phyloP scores from a whole-genome alignment of 2,329 filamentous ascomycete species.

The Parastagonospora nodorum region DNA sequence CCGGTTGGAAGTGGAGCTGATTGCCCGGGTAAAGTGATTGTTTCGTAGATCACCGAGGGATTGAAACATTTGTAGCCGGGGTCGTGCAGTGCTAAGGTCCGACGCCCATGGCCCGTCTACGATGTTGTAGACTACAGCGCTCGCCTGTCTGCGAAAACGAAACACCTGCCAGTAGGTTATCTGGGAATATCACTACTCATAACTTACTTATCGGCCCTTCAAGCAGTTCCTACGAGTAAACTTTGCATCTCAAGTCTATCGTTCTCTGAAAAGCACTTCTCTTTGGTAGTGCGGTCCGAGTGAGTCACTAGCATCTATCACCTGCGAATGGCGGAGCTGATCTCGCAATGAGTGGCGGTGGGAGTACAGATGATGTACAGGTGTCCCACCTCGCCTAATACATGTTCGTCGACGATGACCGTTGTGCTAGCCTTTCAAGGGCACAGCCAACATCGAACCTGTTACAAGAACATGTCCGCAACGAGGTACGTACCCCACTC shows the following conservation, averaged over 20 bases:
- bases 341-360: slow-evolving; percentile 1
- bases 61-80: slow-evolving; percentile 9
- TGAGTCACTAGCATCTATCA: not conserved
- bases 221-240: not conserved
- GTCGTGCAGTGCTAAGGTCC: not conserved
- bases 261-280: not conserved
- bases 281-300: not conserved
- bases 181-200: no score
- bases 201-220: no score
- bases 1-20: not conserved
- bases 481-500: not conserved
- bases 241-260: not conserved
- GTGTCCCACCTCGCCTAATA: not conserved
- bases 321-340: not conserved
- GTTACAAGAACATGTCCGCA: not conserved
- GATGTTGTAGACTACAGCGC: not conserved
- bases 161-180: no score
- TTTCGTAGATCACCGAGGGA: slow-evolving; percentile 1
- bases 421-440: not conserved
- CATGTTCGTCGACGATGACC: not conserved
- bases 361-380: slow-evolving; percentile 1
- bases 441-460: not conserved
- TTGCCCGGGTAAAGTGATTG: slow-evolving; percentile 7
- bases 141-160: not conserved
- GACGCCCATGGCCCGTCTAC: not conserved